These are phyloP conservation scores for Solanum etuberosum DNA, from an alignment of 257 asterid species.

Conservation along the genomic window DNA sequence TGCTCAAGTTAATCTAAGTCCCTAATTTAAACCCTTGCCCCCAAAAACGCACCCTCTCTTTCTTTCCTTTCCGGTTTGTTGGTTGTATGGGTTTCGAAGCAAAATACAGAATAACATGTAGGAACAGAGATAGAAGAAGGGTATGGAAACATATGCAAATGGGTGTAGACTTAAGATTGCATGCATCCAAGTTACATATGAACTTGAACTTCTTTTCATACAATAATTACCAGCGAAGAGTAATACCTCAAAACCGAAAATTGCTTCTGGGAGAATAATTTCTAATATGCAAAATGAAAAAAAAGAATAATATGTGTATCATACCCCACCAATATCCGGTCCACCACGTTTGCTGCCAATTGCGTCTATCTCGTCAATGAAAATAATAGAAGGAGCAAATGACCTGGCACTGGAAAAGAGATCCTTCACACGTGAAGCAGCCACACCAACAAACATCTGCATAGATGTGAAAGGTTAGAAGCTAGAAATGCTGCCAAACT, in stretches of 20 bases:
- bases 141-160: background rate
- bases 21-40: background rate
- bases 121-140: background rate
- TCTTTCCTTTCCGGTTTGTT: background rate
- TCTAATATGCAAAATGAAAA: background rate
- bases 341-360: slow-evolving; percentile 99
- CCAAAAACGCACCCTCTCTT: background rate
- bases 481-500: background rate
- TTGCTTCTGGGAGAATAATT: background rate
- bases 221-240: background rate
- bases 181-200: background rate
- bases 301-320: slow-evolving; percentile 10
- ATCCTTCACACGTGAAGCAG: slow-evolving; percentile 99
- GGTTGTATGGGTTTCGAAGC: background rate
- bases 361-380: slow-evolving; percentile 98
- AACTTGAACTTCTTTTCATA: background rate
- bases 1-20: background rate
- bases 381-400: slow-evolving; percentile 92
- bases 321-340: slow-evolving; percentile 99
- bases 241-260: background rate
- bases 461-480: slow-evolving; percentile 7
- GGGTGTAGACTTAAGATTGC: background rate
- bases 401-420: slow-evolving; percentile 95
- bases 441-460: slow-evolving; percentile 99
- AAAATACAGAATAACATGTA: background rate